phyloP scores from a whole-genome alignment of 31 red algal genomes.

The Endocladia muricata region DNA sequence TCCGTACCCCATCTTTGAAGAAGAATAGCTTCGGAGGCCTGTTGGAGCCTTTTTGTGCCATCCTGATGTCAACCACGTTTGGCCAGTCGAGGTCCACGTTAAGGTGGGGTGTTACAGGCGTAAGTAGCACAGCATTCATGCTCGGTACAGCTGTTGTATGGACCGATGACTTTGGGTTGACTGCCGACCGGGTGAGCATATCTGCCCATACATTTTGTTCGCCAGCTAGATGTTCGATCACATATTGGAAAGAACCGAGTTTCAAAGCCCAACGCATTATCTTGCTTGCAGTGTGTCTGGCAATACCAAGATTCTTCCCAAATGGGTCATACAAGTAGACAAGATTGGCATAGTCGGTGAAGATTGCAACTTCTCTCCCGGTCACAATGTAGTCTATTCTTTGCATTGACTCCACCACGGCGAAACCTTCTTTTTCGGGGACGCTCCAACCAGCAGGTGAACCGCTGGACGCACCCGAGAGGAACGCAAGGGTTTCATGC shows the following conservation, averaged over 20 bases:
- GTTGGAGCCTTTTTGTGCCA: neutral
- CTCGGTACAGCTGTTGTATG: neutral
- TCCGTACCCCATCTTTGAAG: neutral
- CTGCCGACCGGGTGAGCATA: constrained; percentile 10
- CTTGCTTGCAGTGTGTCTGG: constrained; percentile 18
- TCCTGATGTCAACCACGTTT: neutral
- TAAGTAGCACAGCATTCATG: neutral
- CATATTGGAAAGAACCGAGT: neutral
- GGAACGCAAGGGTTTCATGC: constrained; percentile 2
- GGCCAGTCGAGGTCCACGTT: constrained; percentile 1
- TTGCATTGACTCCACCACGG: constrained; percentile 17
- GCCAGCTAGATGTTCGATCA: constrained; percentile 12
- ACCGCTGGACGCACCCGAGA: constrained; percentile 21
- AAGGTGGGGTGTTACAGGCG: neutral
- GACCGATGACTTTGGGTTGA: neutral
- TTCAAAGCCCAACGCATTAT: constrained; percentile 30
- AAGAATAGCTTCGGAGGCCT: neutral
- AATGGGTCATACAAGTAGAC: constrained; percentile 9
- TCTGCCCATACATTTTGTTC: constrained; percentile 20
- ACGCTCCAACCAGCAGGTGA: neutral
- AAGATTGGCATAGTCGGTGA: constrained; percentile 28
- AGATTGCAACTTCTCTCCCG: neutral
- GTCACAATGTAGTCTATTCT: constrained; percentile 4
- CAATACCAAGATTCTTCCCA: neutral
- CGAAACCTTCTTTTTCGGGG: constrained; percentile 13